phyloP scores from a whole-genome alignment of 1,284 basidiomycete genomes.

The Ceratorhiza oryzae-sativae region DNA sequence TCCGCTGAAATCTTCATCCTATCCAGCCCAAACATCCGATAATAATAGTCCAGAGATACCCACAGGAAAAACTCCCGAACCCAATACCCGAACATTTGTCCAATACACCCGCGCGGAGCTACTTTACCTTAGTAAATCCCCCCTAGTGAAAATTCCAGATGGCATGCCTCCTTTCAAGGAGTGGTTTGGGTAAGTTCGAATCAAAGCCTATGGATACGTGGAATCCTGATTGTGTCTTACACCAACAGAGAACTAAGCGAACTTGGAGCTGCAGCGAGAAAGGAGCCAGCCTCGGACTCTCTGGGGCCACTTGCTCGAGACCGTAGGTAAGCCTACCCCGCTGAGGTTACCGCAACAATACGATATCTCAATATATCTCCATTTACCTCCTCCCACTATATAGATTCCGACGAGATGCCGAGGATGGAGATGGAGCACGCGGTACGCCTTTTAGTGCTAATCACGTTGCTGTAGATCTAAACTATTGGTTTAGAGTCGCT shows the following conservation, averaged over 20 bases:
- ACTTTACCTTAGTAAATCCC: constrained; percentile 73
- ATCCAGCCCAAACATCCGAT: neutral
- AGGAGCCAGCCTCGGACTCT: constrained; percentile 62
- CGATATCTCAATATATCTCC: constrained; percentile 13
- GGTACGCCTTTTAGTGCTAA: neutral
- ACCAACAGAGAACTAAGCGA: constrained; percentile 19
- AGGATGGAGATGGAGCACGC: constrained; percentile 35
- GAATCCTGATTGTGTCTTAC: constrained; percentile 60
- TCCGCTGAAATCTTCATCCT: neutral
- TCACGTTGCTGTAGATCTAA: constrained; percentile 1
- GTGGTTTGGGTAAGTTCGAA: constrained; percentile 90
- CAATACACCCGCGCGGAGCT: constrained; percentile 73
- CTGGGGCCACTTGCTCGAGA: constrained; percentile 49
- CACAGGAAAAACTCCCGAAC: neutral
- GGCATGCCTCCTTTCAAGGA: constrained; percentile 82
- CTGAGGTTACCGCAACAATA: neutral
- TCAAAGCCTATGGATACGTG: constrained; percentile 51
- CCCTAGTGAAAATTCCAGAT: constrained; percentile 72
- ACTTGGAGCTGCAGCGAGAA: constrained; percentile 61
- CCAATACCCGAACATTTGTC: constrained; percentile 49
- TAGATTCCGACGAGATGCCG: constrained; percentile 23
- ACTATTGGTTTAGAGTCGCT: constrained; percentile 31
- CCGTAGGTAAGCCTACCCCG: constrained; percentile 5
- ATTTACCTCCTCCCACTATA: neutral
- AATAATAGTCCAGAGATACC: neutral